Evolutionary conservation across 306 rosid genomes (phyloP).

Genomic region (Dalbergia cochinchinensis): DNA sequence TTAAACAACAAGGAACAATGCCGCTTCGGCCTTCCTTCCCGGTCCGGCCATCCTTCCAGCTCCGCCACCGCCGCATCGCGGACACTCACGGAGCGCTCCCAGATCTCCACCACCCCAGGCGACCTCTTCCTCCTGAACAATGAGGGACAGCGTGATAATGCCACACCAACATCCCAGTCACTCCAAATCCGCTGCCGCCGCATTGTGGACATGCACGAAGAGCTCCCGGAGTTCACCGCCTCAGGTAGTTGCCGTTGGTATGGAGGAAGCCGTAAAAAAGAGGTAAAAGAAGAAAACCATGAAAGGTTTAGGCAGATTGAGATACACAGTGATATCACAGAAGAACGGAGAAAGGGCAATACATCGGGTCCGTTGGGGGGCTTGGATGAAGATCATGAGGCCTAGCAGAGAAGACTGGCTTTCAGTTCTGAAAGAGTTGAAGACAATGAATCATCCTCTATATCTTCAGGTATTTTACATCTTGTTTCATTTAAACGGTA

Average conservation of each 20-base stretch:
- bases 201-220: too few relatives aligned
- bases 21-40: too few relatives aligned
- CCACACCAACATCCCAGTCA: too few relatives aligned
- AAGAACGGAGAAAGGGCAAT: conserved; percentile 62
- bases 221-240: too few relatives aligned
- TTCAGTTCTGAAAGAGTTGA: conserved; percentile 75
- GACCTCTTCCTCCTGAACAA: too few relatives aligned
- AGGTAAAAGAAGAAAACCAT: conserved; percentile 42
- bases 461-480: conserved; percentile 66
- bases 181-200: too few relatives aligned
- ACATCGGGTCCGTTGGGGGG: conserved; percentile 62
- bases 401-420: conserved; percentile 93
- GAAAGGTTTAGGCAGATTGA: conserved; percentile 69
- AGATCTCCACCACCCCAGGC: too few relatives aligned
- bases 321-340: conserved; percentile 54
- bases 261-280: conserved; percentile 48
- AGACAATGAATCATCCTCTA: conserved; percentile 65
- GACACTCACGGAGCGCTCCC: too few relatives aligned
- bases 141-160: too few relatives aligned
- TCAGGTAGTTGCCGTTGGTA: conserved; percentile 41
- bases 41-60: too few relatives aligned
- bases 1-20: too few relatives aligned
- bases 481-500: not conserved
- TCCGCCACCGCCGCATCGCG: too few relatives aligned
- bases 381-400: conserved; percentile 85